Percentiles rank a stretch among this genome's conserved stretches.
Evolutionary conservation across 371 early-diverging fungal genomes (phyloP).

Genomic region (Syncephalis fuscata): DNA sequence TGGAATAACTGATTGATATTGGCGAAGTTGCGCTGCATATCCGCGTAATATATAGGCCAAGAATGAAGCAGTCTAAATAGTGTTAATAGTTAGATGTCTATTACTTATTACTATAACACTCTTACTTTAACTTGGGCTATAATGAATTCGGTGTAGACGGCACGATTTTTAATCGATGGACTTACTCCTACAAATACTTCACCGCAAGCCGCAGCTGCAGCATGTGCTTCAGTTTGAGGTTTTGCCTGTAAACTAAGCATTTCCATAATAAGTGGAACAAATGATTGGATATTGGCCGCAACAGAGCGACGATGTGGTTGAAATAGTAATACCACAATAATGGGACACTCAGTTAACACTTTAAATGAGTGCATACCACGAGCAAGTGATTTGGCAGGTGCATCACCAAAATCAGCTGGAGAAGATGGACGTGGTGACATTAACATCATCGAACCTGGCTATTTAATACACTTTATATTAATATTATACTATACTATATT

Average conservation of each 20-base stretch:
- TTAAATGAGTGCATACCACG: conserved; percentile 82
- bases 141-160: conserved; percentile 67
- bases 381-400: conserved; percentile 42
- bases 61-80: conserved; percentile 77
- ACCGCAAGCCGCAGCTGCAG: conserved; percentile 39
- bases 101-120: neutral
- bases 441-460: conserved; percentile 32
- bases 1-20: conserved; percentile 69
- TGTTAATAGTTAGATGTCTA: neutral
- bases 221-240: conserved; percentile 58
- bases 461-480: too few relatives aligned
- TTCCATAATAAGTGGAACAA: conserved; percentile 14
- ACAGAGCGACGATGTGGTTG: conserved; percentile 19
- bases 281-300: neutral
- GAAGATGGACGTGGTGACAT: conserved; percentile 64
- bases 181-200: conserved; percentile 68
- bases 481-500: too few relatives aligned
- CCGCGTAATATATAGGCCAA: conserved; percentile 83
- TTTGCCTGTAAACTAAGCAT: conserved; percentile 56
- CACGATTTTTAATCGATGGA: conserved; percentile 51
- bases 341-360: conserved; percentile 92
- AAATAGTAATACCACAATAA: conserved; percentile 90
- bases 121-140: conserved; percentile 74
- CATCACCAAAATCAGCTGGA: conserved; percentile 40
- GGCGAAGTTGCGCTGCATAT: conserved; percentile 46